These are phyloP conservation scores for Penicillium antarcticum DNA, from an alignment of 495 filamentous ascomycete species.

Conservation along the genomic window DNA sequence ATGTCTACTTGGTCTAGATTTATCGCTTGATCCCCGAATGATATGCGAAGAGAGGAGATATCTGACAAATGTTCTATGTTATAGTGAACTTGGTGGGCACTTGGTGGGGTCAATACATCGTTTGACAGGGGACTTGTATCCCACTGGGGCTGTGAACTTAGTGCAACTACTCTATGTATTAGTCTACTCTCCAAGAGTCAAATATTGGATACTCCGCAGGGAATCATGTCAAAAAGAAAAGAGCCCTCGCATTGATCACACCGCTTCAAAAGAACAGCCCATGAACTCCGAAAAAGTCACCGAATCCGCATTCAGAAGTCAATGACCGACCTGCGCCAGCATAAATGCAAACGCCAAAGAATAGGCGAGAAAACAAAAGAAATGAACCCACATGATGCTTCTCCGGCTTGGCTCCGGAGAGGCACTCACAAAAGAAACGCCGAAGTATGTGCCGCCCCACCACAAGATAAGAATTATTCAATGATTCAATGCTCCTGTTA, in stretches of 20 bases:
- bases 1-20: no score
- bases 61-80: no score
- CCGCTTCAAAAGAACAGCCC: conserved; percentile 1
- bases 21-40: no score
- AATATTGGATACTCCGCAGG: no score
- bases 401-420: no score
- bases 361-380: no score
- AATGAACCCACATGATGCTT: no score
- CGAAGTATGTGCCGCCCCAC: neutral
- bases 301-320: neutral
- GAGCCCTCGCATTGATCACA: neutral
- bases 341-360: conserved; percentile 1
- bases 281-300: conserved; percentile 1
- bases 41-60: no score
- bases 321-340: neutral
- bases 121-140: no score
- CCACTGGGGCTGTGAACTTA: neutral
- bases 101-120: no score
- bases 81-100: no score
- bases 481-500: neutral
- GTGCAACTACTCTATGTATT: neutral
- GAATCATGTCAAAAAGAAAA: neutral
- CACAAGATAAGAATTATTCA: no score
- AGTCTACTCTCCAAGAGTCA: neutral
- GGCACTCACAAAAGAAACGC: neutral